Evolutionary conservation across 1,284 basidiomycete genomes (phyloP), one percentile per base, ranked within the genome.

Genomic region (Psilocybe mexicana): DNA sequence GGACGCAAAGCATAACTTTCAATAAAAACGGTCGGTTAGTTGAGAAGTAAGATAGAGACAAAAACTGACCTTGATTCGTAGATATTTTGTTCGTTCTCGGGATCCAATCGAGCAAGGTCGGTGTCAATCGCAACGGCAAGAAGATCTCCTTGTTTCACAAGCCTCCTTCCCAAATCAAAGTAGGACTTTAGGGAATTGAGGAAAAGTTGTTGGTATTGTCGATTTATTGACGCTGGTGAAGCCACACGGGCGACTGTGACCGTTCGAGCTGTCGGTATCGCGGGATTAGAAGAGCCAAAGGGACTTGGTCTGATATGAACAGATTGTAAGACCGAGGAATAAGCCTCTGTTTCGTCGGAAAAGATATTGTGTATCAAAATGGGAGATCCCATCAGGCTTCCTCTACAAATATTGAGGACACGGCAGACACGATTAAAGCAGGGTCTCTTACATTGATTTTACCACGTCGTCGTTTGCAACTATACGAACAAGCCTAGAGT

Each of bases 201-300:
- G 70, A 92, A 91, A 6, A 86, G 71, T 0, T 79, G 69, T 67
- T 97, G 92, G 67, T 92, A 92, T 35, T 78, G 74, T 56, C 88
- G 88, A 70, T 90, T 86, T 4, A 85, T 85, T 0, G 92, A 87
- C 60, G 90, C 74, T 0, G 94, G 87, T 0, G 94, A 94, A 0
- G 93, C 89, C 3, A 99, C 79, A 18, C 94, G 84, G 1, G 94
- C 89, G 38, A 99, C 77, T 0, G 90, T 92, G 33, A 98, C 78
- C 4, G 83, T 78, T 55, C 76, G 78, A 1, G 94, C 94, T 7
- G 75, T 82, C 0, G 94, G 94, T 26, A 96, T 75, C 2, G 82
- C 73, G 7, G 89, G 88, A 54, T 72, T 69, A 4, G 72, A 70
- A 4, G 80, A 78, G 12, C 83, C 85, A 63, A 85, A 84, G 3